These are phyloP conservation scores for Diaporthe helianthi DNA, from an alignment of 2,329 filamentous ascomycete species.

Conservation along the genomic window DNA sequence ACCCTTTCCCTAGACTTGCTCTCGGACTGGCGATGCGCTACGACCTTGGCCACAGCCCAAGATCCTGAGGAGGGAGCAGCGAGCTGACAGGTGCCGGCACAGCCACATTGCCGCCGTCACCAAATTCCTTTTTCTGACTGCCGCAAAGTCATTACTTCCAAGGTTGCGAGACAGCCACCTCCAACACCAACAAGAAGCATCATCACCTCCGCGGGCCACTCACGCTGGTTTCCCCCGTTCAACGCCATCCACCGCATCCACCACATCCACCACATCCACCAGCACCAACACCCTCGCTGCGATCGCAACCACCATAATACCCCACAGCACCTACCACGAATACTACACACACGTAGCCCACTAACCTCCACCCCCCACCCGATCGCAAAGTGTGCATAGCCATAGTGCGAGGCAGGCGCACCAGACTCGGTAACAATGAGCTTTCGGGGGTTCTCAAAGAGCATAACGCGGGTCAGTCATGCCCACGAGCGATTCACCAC, in stretches of 20 bases:
- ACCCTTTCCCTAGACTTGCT: conserved; percentile 11
- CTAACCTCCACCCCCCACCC: background rate
- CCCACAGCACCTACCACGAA: background rate
- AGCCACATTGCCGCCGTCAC: conserved; percentile 28
- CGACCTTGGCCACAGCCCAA: conserved; percentile 7
- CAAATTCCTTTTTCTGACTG: conserved; percentile 5
- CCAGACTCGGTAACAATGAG: conserved; percentile 69
- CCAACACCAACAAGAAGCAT: background rate
- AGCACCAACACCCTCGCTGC: background rate
- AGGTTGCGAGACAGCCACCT: conserved; percentile 5
- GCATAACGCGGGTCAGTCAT: conserved; percentile 76
- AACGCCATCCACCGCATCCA: background rate
- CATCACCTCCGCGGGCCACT: background rate
- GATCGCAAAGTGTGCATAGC: conserved; percentile 7
- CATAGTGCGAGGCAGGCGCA: background rate
- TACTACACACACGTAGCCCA: conserved; percentile 1
- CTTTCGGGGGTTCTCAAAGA: conserved; percentile 95
- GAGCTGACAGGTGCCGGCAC: conserved; percentile 28
- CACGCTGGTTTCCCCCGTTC: background rate
- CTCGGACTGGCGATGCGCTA: conserved; percentile 27
- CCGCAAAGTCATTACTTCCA: conserved; percentile 1
- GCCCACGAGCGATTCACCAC: background rate
- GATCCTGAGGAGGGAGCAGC: conserved; percentile 16
- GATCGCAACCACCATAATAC: background rate
- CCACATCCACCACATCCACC: background rate